Evolutionary conservation across 2,329 filamentous ascomycete species (phyloP), one percentile per base, ranked within the genome.

Genomic region (Sordariomycetes sp.): DNA sequence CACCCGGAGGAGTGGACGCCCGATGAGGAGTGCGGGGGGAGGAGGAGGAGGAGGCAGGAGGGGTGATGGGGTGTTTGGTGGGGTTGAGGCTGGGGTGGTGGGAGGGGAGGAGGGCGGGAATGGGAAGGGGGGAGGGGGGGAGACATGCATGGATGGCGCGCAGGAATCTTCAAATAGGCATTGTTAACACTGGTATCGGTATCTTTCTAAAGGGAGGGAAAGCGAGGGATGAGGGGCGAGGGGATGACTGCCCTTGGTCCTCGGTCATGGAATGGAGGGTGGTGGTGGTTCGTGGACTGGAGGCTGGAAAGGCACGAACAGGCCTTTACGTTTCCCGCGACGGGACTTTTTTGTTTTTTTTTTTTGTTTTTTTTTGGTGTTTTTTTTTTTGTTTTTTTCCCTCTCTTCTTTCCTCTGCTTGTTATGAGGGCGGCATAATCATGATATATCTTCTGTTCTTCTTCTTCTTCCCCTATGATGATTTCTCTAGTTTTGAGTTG

Each of bases 1-100:
- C 72, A 74, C 39, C 73, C 73, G 0, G 73, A 75, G 58, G 71
- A 74, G 60, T 75, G 71, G 70, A 68, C 64, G 39, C 72, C 72
- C 1, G 71, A 72, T 3, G 72, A 74, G 36, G 69, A 74, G 22
- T 54, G 55, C 7, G 45, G 45, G 45, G 45, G 51, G 57, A 8
- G 39, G 58, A n/a, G 45, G 48, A 34, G 52, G 35, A 13, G 55
- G 48, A 10, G 25, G 48, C n/a, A 52, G 53, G 13, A 50, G 17
- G 45, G 22, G 45, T n/a, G 45, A 13, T 24, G 22, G n/a, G 17
- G 22, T 8, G 42, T 8, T 8, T 13, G 36, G 15, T 15, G 12
- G 15, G 12, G 12, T n/a, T 24, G 12, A n/a, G 24, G 51, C 12
- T 6, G 50, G 12, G 20, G 13, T 12, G 3, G 13, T 2, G n/a